A percentile compares a stretch with the other conserved stretches of the same genome.
These are phyloP conservation scores for Penicillium thymicola DNA, from an alignment of 2,329 filamentous ascomycete genomes.

Conservation along the genomic window DNA sequence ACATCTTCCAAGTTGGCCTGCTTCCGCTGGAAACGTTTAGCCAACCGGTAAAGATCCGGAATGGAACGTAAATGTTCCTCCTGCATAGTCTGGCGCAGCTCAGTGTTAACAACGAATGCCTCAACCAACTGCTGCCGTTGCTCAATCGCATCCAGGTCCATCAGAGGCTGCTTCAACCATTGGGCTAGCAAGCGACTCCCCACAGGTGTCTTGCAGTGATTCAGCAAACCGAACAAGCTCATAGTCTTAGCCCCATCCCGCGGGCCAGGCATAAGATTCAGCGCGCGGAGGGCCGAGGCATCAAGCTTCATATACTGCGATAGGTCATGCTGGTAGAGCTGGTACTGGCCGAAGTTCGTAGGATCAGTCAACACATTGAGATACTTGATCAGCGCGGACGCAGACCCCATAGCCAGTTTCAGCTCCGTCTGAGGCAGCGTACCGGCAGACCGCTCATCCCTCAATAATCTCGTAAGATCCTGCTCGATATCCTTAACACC, in stretches of 20 bases:
- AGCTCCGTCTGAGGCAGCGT: constrained; percentile 85
- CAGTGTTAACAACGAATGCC: constrained; percentile 88
- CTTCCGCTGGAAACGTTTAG: constrained; percentile 91
- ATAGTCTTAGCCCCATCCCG: constrained; percentile 95
- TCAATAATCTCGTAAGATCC: constrained; percentile 80
- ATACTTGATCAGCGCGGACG: constrained; percentile 91
- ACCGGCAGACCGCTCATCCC: constrained; percentile 75
- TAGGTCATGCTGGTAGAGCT: constrained; percentile 94
- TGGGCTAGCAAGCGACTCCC: constrained; percentile 87
- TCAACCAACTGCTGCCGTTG: constrained; percentile 91
- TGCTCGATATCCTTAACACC: constrained; percentile 91
- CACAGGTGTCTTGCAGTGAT: constrained; percentile 95
- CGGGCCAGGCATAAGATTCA: constrained; percentile 95
- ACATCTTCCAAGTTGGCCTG: constrained; percentile 93
- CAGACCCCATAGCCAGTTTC: constrained; percentile 93
- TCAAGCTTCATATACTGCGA: constrained; percentile 98
- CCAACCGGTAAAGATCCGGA: constrained; percentile 87
- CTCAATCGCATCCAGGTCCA: constrained; percentile 86
- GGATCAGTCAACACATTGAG: constrained; percentile 84
- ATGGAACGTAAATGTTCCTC: constrained; percentile 92
- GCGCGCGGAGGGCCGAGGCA: constrained; percentile 84
- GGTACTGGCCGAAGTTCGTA: constrained; percentile 95
- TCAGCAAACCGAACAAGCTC: constrained; percentile 90
- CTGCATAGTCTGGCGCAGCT: constrained; percentile 91
- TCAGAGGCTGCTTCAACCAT: constrained; percentile 96